Base-by-base conservation (phyloP, 225 moss, liverwort and hornwort species). In the Sphagnum contortum region DNA sequence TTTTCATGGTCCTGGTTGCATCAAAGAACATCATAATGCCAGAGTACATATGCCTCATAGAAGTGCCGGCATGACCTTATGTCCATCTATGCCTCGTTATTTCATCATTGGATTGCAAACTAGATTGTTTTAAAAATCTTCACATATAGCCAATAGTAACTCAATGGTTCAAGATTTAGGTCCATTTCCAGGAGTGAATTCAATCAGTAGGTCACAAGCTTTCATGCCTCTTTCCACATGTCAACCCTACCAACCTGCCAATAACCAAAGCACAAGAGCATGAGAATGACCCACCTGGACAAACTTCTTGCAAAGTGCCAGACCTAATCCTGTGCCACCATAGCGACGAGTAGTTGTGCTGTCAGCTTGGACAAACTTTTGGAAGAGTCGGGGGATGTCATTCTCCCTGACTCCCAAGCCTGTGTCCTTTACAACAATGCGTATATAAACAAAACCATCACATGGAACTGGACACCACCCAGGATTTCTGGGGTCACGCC, bases 261-360 rank as follows among this genome's bases (percentile, higher is more conserved):
- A 64, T 5, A n/a, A 48, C 5, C n/a, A 7, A 5, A 64, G 8
- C 48, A 6, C 12, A 5, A 64, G n/a, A 3, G 2, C 9, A 52
- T 5, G 9, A 52, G 52, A 52, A 9, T 52, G 52, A 9, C 61
- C 53, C 55, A 96, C 95, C 90, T 96, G 88, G 3, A 98, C 90
- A 52, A 98, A 90, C 73, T 98, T 98, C 85, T 91, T 98, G 67
- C 87, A 90, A 67, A 88, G 82, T 5, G 88, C 81, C 72, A 88
- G 68, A 51, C 85, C 85, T 13, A 82, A 67, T 47, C 88, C 88
- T n/a, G 81, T 85, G 52, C 88, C 88, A 6, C 85, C 85, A 49
- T 75, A 82, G 68, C 77, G 81, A 61, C 85, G 81, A 5, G 81
- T 77, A 29, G 77, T 77, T 4, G 75, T 64, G 73, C 75, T 88